A percentile compares a stretch with the other conserved stretches of the same genome.
These are phyloP conservation scores for Rhododendron henanense DNA, from an alignment of 148 eudicot species.

Conservation along the genomic window DNA sequence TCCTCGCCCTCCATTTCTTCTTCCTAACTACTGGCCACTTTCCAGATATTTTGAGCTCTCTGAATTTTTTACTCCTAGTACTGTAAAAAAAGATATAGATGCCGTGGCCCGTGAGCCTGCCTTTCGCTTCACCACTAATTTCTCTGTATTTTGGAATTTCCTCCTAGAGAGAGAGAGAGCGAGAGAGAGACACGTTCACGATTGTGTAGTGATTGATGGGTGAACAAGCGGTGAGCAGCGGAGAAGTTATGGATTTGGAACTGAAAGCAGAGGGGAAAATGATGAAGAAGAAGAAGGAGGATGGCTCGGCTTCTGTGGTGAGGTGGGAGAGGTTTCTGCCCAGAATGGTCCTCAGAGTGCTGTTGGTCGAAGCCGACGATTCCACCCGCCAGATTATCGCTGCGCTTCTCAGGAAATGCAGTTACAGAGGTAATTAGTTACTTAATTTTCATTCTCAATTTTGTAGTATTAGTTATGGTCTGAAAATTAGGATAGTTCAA, in stretches of 20 bases:
- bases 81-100: neutral
- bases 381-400: constrained; percentile 79
- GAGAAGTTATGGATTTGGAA: constrained; percentile 29
- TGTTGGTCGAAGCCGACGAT: constrained; percentile 86
- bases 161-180: neutral
- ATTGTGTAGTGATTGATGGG: constrained; percentile 28
- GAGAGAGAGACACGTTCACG: neutral
- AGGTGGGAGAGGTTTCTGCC: constrained; percentile 69
- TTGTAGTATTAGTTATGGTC: neutral
- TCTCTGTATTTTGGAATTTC: neutral
- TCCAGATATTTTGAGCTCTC: constrained; percentile 2
- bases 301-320: constrained; percentile 27
- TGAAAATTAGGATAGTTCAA: neutral
- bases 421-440: constrained; percentile 58
- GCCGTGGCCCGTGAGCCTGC: neutral
- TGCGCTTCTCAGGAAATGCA: constrained; percentile 88
- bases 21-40: neutral
- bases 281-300: constrained; percentile 10
- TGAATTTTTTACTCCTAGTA: neutral
- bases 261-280: neutral
- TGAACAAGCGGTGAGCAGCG: constrained; percentile 40
- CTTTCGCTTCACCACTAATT: neutral
- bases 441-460: neutral
- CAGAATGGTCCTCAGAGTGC: constrained; percentile 50
- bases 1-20: neutral